Evolutionary conservation across 768 basidiomycete species (phyloP).

Genomic region (Rubroboletus pulcherrimus): DNA sequence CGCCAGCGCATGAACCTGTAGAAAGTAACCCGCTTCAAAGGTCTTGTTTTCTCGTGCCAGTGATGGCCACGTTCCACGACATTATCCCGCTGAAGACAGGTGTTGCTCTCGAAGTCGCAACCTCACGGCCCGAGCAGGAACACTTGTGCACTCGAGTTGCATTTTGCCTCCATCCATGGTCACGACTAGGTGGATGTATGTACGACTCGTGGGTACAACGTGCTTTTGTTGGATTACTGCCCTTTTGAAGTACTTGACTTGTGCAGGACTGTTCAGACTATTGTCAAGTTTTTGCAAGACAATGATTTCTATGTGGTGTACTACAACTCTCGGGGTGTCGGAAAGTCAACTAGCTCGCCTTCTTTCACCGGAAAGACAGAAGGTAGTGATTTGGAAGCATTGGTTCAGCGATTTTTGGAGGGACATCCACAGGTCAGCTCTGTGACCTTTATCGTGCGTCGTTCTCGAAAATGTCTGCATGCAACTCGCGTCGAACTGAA

Average conservation of each 20-base stretch:
- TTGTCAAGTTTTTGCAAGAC: slow-evolving; percentile 40
- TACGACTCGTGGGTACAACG: slow-evolving; percentile 61
- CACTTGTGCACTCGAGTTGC: slow-evolving; percentile 44
- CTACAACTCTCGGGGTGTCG: slow-evolving; percentile 79
- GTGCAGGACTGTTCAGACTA: slow-evolving; percentile 38
- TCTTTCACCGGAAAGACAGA: slow-evolving; percentile 72
- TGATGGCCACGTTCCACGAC: slow-evolving; percentile 7
- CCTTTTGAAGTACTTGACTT: background rate
- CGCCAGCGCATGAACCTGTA: background rate
- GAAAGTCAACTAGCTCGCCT: slow-evolving; percentile 66
- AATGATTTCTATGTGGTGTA: slow-evolving; percentile 55
- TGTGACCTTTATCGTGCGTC: slow-evolving; percentile 58
- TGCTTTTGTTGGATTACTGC: background rate
- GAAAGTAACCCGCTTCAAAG: background rate
- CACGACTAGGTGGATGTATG: slow-evolving; percentile 77
- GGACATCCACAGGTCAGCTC: slow-evolving; percentile 41
- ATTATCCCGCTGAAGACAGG: slow-evolving; percentile 33
- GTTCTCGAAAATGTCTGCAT: background rate
- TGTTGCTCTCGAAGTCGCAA: slow-evolving; percentile 41
- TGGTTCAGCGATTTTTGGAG: slow-evolving; percentile 53
- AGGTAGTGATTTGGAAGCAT: slow-evolving; percentile 61
- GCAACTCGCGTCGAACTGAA: slow-evolving; percentile 4
- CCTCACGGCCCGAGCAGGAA: slow-evolving; percentile 27
- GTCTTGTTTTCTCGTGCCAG: background rate
- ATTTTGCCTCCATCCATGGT: slow-evolving; percentile 81